phyloP scores from a whole-genome alignment of 331 rosid species.

The Spiraea crenata region DNA sequence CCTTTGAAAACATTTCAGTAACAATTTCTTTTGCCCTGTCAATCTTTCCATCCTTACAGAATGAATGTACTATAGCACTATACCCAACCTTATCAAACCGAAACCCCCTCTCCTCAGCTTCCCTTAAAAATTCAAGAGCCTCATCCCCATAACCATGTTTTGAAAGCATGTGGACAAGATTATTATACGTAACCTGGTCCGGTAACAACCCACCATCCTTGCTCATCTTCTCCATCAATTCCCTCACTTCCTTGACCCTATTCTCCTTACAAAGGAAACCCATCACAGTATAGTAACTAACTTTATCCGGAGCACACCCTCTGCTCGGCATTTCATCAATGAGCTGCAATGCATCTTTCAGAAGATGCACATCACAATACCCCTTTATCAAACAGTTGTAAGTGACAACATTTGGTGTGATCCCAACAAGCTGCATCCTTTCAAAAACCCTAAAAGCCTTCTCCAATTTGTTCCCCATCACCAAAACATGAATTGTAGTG shows the following conservation, averaged over 20 bases:
- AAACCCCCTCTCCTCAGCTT: conserved; percentile 69
- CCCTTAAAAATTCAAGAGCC: conserved; percentile 66
- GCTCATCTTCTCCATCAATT: conserved; percentile 59
- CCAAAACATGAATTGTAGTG: conserved; percentile 73
- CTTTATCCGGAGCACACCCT: conserved; percentile 74
- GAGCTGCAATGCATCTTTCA: conserved; percentile 61
- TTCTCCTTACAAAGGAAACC: conserved; percentile 65
- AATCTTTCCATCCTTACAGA: conserved; percentile 60
- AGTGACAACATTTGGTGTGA: conserved; percentile 60
- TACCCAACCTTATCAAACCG: conserved; percentile 75
- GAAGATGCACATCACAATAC: conserved; percentile 55
- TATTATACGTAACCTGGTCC: conserved; percentile 80
- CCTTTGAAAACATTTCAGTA: conserved; percentile 58
- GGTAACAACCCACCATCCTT: conserved; percentile 48
- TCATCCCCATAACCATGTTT: conserved; percentile 76
- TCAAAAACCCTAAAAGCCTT: conserved; percentile 64
- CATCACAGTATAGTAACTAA: conserved; percentile 82
- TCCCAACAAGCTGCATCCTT: conserved; percentile 63
- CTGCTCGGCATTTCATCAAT: conserved; percentile 60
- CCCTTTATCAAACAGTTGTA: conserved; percentile 85
- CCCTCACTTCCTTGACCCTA: conserved; percentile 55
- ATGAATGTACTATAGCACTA: conserved; percentile 80
- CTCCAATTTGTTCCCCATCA: conserved; percentile 50
- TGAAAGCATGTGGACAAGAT: conserved; percentile 65
- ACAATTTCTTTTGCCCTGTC: conserved; percentile 69